phyloP scores from a whole-genome alignment of 1,284 basidiomycete genomes.

The Trichosporon sp. region DNA sequence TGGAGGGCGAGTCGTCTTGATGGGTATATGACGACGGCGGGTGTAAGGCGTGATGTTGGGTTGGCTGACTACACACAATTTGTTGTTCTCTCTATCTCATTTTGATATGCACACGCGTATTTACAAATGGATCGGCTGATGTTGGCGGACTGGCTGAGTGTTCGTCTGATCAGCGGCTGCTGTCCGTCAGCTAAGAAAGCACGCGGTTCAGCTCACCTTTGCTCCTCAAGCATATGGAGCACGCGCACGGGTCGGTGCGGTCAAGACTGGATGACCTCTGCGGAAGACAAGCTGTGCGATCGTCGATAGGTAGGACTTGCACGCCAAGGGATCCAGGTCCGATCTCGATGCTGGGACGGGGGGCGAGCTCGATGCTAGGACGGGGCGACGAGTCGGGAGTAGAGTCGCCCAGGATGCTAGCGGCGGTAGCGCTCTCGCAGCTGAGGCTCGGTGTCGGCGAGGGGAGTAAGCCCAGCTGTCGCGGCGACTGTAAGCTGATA shows the following conservation, averaged over 20 bases:
- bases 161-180: background rate
- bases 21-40: background rate
- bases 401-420: background rate
- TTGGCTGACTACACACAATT: conserved; percentile 1
- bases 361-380: background rate
- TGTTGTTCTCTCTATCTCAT: background rate
- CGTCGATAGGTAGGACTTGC: background rate
- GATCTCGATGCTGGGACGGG: background rate
- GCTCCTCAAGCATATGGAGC: background rate
- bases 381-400: background rate
- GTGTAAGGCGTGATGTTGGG: background rate
- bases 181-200: background rate
- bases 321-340: background rate
- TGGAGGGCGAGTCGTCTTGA: background rate
- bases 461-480: background rate
- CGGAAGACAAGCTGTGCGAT: background rate
- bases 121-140: background rate
- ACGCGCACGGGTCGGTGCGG: background rate
- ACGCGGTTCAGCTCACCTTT: background rate
- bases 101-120: background rate
- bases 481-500: background rate
- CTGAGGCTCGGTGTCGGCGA: background rate
- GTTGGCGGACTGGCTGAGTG: background rate
- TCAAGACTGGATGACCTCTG: background rate
- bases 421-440: background rate